phyloP scores from a whole-genome alignment of 2,329 filamentous ascomycete species.

The Didymella exigua region DNA sequence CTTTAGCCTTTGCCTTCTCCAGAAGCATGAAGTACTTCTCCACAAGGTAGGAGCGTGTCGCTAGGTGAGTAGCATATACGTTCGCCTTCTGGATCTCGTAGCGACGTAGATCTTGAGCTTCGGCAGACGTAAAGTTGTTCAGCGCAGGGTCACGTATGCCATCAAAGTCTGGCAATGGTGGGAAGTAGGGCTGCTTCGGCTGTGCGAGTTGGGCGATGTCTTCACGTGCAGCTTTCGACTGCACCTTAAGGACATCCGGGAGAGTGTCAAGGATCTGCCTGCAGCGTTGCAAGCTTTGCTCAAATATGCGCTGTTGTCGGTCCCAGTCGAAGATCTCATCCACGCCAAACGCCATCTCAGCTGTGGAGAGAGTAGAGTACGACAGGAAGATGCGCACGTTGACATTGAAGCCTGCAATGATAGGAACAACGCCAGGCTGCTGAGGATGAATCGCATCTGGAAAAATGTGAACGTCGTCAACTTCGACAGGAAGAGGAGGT shows the following conservation, averaged over 20 bases:
- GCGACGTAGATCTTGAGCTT: slow-evolving; percentile 48
- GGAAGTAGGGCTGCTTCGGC: slow-evolving; percentile 43
- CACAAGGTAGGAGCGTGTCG: slow-evolving; percentile 82
- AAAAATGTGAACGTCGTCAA: slow-evolving; percentile 83
- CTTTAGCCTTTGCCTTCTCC: slow-evolving; percentile 61
- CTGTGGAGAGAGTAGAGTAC: slow-evolving; percentile 77
- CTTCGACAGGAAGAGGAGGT: slow-evolving; percentile 77
- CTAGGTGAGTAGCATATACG: slow-evolving; percentile 80
- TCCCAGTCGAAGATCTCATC: slow-evolving; percentile 76
- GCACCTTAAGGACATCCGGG: slow-evolving; percentile 71
- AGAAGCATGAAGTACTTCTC: slow-evolving; percentile 83
- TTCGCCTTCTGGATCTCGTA: slow-evolving; percentile 93
- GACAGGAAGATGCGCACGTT: slow-evolving; percentile 79
- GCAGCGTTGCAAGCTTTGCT: slow-evolving; percentile 71
- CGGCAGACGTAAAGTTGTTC: slow-evolving; percentile 30
- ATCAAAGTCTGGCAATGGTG: slow-evolving; percentile 45
- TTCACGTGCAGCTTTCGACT: slow-evolving; percentile 49
- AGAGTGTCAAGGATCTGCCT: slow-evolving; percentile 71
- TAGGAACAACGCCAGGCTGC: slow-evolving; percentile 69
- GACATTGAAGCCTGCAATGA: slow-evolving; percentile 79
- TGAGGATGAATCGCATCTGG: slow-evolving; percentile 73
- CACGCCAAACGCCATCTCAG: slow-evolving; percentile 82
- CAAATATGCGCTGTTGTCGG: slow-evolving; percentile 74
- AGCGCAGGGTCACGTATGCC: slow-evolving; percentile 35
- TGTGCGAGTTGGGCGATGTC: slow-evolving; percentile 32